Percentiles rank a stretch among this genome's conserved stretches.
phyloP scores from a whole-genome alignment of 176 grass and related monocot species.

The Sorghum bicolor region Sorghum_bicolor_NCBIv3 NC_012879.2:3597501-3598000 shows the following conservation, averaged over 20 bases:
- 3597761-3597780: constrained; percentile 33
- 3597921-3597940: constrained; percentile 11
- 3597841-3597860: constrained; percentile 38
- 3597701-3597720: background rate
- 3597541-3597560: background rate
- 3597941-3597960: constrained; percentile 38
- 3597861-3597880: constrained; percentile 36
- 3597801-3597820: constrained; percentile 30
- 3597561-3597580: background rate
- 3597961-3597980: constrained; percentile 38
- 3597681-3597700: constrained; percentile 6
- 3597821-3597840: constrained; percentile 25
- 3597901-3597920: constrained; percentile 18
- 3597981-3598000: constrained; percentile 30
- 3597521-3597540: background rate
- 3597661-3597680: background rate
- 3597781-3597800: constrained; percentile 28
- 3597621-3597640: constrained; percentile 21
- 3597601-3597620: constrained; percentile 33
- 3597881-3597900: constrained; percentile 22
- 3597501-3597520: background rate
- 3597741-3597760: constrained; percentile 32
- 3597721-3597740: constrained; percentile 26
- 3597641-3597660: constrained; percentile 23
- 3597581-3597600: constrained; percentile 34